Evolutionary conservation across 306 rosid genomes (phyloP), one percentile per base, ranked within the genome.

Genomic region (Prinsepia uniflora): DNA sequence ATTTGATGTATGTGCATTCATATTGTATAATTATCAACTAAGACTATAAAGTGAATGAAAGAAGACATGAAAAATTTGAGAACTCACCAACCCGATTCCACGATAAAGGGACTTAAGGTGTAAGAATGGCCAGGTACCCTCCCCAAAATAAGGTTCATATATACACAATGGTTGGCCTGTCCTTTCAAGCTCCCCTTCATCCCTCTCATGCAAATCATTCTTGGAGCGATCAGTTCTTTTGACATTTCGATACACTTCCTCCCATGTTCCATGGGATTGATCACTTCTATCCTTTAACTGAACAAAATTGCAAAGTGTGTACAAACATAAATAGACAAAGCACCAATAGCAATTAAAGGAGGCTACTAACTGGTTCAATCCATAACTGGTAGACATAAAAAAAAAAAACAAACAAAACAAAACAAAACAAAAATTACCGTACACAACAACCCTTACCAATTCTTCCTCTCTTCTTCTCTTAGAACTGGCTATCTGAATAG

Each of bases 71-170:
- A 0, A 30, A 39, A 65, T 43, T 18, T 15, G 20, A 80, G 36
- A 84, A 82, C 95, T 80, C 76, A 95, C 99, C 90, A 95, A 70
- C 69, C 96, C 92, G 47, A 95, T 79, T 79, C 99, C 99, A 18
- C 96, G 96, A 74, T 95, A 91, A 69, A 95, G 93, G 68, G 97
- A 79, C 73, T 67, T 78, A 18, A 40, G 18, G 81, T 95, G 99
- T 72, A 95, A 90, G 82, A 95, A 95, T 63, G 96, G 88, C 99
- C 99, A 95, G 74, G 84, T 77, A 71, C 99, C 97, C 86, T 89
- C 93, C 52, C 99, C 99, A 44, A 71, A 77, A 81, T 91, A 95
- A 73, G 97, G 99, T 80, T 95, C 99, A 73, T 95, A 95, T 78
- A 95, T 95, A 86, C 93, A 78, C 56, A 95, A 75, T 5, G 91